Conservation (phyloP, 1,284 basidiomycete species). For the Tylopilus orsonianus region DNA sequence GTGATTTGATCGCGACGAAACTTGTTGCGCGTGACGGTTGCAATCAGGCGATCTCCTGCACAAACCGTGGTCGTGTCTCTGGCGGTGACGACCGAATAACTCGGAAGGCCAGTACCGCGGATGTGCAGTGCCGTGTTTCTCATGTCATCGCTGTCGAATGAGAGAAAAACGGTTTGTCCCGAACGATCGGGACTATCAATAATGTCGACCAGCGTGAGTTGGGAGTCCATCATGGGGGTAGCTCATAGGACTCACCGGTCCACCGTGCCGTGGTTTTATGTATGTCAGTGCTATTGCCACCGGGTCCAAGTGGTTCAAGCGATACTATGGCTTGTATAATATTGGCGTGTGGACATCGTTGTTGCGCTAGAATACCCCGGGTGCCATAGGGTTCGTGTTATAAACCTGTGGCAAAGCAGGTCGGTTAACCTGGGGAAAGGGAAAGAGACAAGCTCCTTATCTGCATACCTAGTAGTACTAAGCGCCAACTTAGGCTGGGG, state of each 20-base stretch:
- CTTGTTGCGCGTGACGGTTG: conserved; percentile 20
- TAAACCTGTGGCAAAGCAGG: no score
- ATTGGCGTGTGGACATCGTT: no score
- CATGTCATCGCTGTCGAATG: conserved; percentile 19
- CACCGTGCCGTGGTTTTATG: conserved; percentile 6
- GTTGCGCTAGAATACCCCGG: neutral
- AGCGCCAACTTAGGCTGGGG: no score
- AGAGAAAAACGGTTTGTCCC: conserved; percentile 3
- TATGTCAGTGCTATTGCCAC: neutral
- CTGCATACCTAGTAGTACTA: no score
- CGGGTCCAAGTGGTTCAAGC: neutral
- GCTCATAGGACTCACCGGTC: neutral
- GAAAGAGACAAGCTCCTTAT: no score
- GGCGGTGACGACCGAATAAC: conserved; percentile 17
- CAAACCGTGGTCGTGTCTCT: conserved; percentile 9
- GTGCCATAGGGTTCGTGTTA: no score
- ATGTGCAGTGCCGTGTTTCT: conserved; percentile 11
- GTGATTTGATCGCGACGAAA: conserved; percentile 18
- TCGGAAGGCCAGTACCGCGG: conserved; percentile 1
- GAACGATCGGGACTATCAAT: neutral
- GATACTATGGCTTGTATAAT: no score
- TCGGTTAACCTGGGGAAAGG: no score
- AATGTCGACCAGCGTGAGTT: conserved; percentile 21
- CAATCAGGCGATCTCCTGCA: conserved; percentile 9
- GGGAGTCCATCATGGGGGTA: conserved; percentile 15